phyloP scores from a whole-genome alignment of 768 basidiomycete species.

The Russula emetica region DNA sequence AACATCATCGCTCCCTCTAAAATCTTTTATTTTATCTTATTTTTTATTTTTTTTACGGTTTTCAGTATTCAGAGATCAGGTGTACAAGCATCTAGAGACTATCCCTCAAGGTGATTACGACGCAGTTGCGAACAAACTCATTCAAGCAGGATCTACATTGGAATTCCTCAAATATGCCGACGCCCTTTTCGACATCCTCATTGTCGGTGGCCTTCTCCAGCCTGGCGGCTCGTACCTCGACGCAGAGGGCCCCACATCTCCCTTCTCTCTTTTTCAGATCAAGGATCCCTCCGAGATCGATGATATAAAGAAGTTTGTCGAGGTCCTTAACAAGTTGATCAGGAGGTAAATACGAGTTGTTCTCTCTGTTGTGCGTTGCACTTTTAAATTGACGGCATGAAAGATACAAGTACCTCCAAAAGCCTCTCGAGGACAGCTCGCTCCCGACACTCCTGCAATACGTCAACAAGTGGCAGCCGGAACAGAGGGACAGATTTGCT shows the following conservation, averaged over 20 bases:
- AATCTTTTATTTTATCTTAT: too few relatives aligned
- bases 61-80: slow-evolving; percentile 87
- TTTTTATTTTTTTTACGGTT: too few relatives aligned
- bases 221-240: slow-evolving; percentile 92
- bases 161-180: slow-evolving; percentile 98
- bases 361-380: slow-evolving; percentile 1
- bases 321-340: slow-evolving; percentile 93
- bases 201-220: slow-evolving; percentile 94
- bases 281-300: slow-evolving; percentile 73
- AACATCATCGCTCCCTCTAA: too few relatives aligned
- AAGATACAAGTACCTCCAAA: slow-evolving; percentile 99
- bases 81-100: slow-evolving; percentile 86
- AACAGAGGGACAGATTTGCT: slow-evolving; percentile 78
- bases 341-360: slow-evolving; percentile 57
- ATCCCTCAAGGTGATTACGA: slow-evolving; percentile 80
- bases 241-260: slow-evolving; percentile 76
- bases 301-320: slow-evolving; percentile 89
- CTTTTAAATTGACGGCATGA: slow-evolving; percentile 2
- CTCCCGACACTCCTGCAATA: slow-evolving; percentile 86
- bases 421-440: slow-evolving; percentile 83
- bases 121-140: slow-evolving; percentile 72
- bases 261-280: slow-evolving; percentile 84
- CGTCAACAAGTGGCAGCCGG: slow-evolving; percentile 74
- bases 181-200: slow-evolving; percentile 90
- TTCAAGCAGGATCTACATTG: slow-evolving; percentile 87